Evolutionary conservation across 257 asterid species (phyloP).

Genomic region (Galeopsis tetrahit): DNA sequence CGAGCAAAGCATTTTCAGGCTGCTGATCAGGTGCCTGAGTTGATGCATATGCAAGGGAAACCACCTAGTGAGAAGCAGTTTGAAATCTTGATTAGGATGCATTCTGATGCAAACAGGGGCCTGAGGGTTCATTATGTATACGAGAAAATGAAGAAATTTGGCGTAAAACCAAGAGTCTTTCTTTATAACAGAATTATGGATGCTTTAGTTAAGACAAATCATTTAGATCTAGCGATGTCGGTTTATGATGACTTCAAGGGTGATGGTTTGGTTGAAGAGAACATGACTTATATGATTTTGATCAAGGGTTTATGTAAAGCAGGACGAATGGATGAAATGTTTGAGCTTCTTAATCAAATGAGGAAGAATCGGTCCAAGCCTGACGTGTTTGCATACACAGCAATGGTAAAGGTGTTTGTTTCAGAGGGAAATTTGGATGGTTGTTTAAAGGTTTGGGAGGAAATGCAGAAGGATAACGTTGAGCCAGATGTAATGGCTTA

Average conservation of each 20-base stretch:
- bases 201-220: conserved; percentile 82
- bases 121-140: conserved; percentile 88
- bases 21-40: conserved; percentile 97
- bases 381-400: conserved; percentile 98
- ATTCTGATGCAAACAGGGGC: conserved; percentile 85
- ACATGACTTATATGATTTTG: conserved; percentile 78
- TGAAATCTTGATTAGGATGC: conserved; percentile 92
- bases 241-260: conserved; percentile 83
- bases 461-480: conserved; percentile 71
- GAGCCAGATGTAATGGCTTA: conserved; percentile 95
- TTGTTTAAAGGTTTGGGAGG: conserved; percentile 83
- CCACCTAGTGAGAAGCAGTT: conserved; percentile 93
- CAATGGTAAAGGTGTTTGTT: conserved; percentile 77
- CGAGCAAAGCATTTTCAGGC: conserved; percentile 73
- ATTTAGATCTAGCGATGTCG: conserved; percentile 77
- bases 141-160: conserved; percentile 92
- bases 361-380: conserved; percentile 83
- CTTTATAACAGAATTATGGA: conserved; percentile 88
- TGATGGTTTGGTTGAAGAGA: conserved; percentile 79
- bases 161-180: conserved; percentile 83
- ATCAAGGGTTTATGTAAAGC: conserved; percentile 86
- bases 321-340: conserved; percentile 62
- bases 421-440: conserved; percentile 75
- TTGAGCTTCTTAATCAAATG: conserved; percentile 72
- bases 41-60: conserved; percentile 95